Conservation (phyloP, 2,329 filamentous ascomycete genomes). For the Arachnomyces sp. region DNA sequence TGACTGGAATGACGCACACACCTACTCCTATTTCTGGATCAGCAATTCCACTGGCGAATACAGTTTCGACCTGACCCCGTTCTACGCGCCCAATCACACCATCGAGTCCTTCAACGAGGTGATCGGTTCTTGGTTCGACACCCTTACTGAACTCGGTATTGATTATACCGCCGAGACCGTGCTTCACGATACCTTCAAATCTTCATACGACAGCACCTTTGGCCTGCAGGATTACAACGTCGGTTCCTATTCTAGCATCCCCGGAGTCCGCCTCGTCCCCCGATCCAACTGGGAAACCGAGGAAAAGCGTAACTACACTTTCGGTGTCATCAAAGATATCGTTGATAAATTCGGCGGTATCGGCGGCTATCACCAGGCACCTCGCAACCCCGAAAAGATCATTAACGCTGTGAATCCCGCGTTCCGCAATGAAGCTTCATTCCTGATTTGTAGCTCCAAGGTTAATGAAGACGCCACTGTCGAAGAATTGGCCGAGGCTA, state of each 20-base stretch:
- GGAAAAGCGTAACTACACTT: conserved; percentile 21
- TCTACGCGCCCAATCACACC: conserved; percentile 21
- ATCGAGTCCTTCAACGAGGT: conserved; percentile 20
- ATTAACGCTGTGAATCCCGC: conserved; percentile 22
- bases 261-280: conserved; percentile 25
- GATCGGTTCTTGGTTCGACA: conserved; percentile 21
- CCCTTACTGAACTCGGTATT: conserved; percentile 19
- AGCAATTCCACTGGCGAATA: conserved; percentile 1
- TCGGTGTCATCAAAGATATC: conserved; percentile 18
- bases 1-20: not conserved
- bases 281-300: conserved; percentile 24
- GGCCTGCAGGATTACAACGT: conserved; percentile 18
- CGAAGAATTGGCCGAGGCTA: conserved; percentile 8
- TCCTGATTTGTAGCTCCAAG: conserved; percentile 13
- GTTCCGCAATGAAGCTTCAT: conserved; percentile 32
- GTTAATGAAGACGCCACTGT: conserved; percentile 4
- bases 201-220: conserved; percentile 12
- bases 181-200: conserved; percentile 23
- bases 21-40: conserved; percentile 4
- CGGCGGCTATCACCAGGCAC: conserved; percentile 15
- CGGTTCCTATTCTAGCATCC: not conserved
- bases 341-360: conserved; percentile 8
- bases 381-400: conserved; percentile 18
- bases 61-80: conserved; percentile 22
- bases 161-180: conserved; percentile 16